phyloP scores from a whole-genome alignment of 2,329 filamentous ascomycete species.

The Hypoxylon sp. region DNA sequence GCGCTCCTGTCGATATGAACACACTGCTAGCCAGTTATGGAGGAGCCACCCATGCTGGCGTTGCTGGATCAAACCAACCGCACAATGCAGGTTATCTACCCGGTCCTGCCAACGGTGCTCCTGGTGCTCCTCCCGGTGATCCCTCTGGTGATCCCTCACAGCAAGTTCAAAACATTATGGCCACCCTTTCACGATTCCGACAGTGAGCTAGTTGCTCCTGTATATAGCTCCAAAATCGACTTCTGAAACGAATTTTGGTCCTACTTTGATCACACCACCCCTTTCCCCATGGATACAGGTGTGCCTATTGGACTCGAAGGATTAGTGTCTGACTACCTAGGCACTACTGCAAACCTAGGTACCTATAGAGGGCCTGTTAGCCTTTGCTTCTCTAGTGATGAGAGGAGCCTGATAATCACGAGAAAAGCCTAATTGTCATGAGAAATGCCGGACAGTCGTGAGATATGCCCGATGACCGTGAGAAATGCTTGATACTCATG shows the following conservation, averaged over 20 bases:
- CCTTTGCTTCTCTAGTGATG: background rate
- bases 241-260: background rate
- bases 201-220: constrained; percentile 57
- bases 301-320: background rate
- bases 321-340: background rate
- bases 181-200: constrained; percentile 75
- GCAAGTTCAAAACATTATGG: constrained; percentile 80
- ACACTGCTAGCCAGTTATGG: constrained; percentile 49
- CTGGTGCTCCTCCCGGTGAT: constrained; percentile 47
- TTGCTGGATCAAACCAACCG: constrained; percentile 41
- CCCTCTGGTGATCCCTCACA: constrained; percentile 59
- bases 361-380: background rate
- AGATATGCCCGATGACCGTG: background rate
- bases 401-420: background rate
- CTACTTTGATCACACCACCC: background rate
- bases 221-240: background rate
- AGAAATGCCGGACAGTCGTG: background rate
- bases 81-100: constrained; percentile 52
- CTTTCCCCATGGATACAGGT: background rate
- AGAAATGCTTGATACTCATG: background rate
- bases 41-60: constrained; percentile 49
- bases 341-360: background rate
- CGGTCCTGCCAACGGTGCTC: constrained; percentile 46
- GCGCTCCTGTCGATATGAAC: constrained; percentile 46
- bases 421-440: background rate